Conservation (phyloP, 2,329 filamentous ascomycete species). For the Mycosphaerelloides madeirae region DNA sequence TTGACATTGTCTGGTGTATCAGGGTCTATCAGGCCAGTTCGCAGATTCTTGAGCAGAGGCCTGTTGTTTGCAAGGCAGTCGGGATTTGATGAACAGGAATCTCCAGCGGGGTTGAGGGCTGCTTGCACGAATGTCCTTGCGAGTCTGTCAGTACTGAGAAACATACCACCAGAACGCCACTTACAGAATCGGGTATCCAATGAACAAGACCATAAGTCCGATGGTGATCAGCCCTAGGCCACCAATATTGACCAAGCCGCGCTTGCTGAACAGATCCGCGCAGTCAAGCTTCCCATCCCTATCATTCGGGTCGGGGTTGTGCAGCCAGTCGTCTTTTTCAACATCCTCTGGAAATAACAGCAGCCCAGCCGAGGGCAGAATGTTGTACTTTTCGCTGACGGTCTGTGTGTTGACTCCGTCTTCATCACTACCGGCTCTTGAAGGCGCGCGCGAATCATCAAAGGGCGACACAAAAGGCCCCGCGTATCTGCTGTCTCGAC, state of each 20-base stretch:
- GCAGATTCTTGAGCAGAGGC: conserved; percentile 56
- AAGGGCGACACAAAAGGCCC: conserved; percentile 52
- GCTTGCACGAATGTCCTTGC: conserved; percentile 55
- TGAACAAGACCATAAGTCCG: conserved; percentile 61
- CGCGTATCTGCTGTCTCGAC: conserved; percentile 49
- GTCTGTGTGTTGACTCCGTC: conserved; percentile 66
- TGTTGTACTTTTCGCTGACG: conserved; percentile 69
- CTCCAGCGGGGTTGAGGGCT: conserved; percentile 32
- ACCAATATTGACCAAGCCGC: conserved; percentile 62
- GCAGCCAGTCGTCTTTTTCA: conserved; percentile 67
- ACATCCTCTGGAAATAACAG: conserved; percentile 67
- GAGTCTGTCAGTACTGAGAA: conserved; percentile 9
- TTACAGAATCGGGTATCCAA: conserved; percentile 66
- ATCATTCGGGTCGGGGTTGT: conserved; percentile 65
- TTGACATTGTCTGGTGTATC: conserved; percentile 47
- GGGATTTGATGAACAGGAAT: conserved; percentile 40
- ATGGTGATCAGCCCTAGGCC: conserved; percentile 56
- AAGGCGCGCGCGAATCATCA: conserved; percentile 56
- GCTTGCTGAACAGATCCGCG: conserved; percentile 60
- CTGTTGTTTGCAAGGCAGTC: conserved; percentile 46
- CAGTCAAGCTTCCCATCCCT: conserved; percentile 51
- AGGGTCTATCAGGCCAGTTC: conserved; percentile 50
- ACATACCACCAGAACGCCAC: conserved; percentile 26
- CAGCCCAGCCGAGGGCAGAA: conserved; percentile 61
- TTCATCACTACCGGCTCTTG: conserved; percentile 59